Conservation (phyloP, 140 eudicot species). For the Erigeron philadelphicus region DNA sequence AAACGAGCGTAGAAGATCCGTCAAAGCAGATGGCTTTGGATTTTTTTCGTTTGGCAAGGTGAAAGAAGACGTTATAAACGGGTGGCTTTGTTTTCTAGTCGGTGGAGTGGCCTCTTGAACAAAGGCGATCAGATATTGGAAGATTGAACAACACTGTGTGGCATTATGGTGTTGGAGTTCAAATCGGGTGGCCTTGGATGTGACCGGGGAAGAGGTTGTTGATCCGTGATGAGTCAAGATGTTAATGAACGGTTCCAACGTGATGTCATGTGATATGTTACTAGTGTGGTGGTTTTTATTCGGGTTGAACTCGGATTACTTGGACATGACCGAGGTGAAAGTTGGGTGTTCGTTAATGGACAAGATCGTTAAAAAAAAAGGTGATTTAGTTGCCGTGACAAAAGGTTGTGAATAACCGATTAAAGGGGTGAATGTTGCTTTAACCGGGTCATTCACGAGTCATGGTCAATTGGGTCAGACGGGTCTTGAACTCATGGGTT, state of each 20-base stretch:
- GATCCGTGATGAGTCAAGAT: background rate
- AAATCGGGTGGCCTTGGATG: background rate
- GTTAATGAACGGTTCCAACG: background rate
- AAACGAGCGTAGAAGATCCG: background rate
- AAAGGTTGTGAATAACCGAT: no score
- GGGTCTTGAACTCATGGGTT: no score
- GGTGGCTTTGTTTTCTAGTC: background rate
- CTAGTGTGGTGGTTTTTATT: background rate
- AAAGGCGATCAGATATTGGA: background rate
- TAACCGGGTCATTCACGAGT: no score
- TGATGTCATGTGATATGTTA: background rate
- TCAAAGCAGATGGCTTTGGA: slow-evolving; percentile 2
- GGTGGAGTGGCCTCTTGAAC: background rate
- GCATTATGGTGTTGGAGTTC: background rate
- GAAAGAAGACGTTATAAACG: background rate
- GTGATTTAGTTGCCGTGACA: no score
- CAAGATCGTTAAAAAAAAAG: background rate
- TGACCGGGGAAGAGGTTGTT: background rate
- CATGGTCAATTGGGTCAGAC: no score
- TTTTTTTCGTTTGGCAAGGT: background rate
- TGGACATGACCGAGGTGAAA: background rate
- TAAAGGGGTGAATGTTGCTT: no score
- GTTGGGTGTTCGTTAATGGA: background rate
- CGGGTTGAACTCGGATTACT: background rate
- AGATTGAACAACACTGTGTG: background rate